phyloP scores from a whole-genome alignment of 352 stramenopile genomes.

The Porosira glacialis region DNA sequence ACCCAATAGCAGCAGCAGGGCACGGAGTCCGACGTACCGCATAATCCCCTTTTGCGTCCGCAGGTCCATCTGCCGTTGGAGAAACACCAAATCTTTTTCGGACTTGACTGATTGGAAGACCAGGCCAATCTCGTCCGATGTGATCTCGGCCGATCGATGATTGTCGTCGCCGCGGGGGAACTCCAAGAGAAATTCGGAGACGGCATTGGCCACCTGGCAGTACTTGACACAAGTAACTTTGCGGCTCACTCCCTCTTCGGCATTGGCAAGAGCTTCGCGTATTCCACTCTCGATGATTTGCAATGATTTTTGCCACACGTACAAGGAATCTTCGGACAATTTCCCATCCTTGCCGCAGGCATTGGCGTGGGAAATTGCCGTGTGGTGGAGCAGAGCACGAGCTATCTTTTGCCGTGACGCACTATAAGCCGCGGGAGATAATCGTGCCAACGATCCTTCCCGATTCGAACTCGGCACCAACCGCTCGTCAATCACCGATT shows the following conservation, averaged over 20 bases:
- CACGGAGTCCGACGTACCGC: slow-evolving; percentile 46
- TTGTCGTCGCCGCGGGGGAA: slow-evolving; percentile 25
- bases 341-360: not conserved
- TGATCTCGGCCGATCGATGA: not conserved
- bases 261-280: slow-evolving; percentile 36
- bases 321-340: slow-evolving; percentile 20
- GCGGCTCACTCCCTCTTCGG: slow-evolving; percentile 8
- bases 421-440: slow-evolving; percentile 58
- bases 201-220: slow-evolving; percentile 22
- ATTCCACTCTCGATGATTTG: slow-evolving; percentile 74
- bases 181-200: slow-evolving; percentile 48
- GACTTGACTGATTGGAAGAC: slow-evolving; percentile 53
- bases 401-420: slow-evolving; percentile 44
- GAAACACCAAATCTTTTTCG: slow-evolving; percentile 32
- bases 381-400: slow-evolving; percentile 61
- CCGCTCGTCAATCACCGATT: slow-evolving; percentile 35
- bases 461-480: slow-evolving; percentile 6
- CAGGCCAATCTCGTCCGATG: slow-evolving; percentile 41
- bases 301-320: slow-evolving; percentile 46
- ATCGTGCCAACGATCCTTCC: slow-evolving; percentile 58
- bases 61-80: slow-evolving; percentile 34
- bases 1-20: slow-evolving; percentile 42
- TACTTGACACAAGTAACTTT: slow-evolving; percentile 31
- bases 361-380: slow-evolving; percentile 7
- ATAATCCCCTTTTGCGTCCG: slow-evolving; percentile 53